Evolutionary conservation across 495 filamentous ascomycete species (phyloP), one percentile per base, ranked within the genome.

Genomic region (Extremus antarcticus): DNA sequence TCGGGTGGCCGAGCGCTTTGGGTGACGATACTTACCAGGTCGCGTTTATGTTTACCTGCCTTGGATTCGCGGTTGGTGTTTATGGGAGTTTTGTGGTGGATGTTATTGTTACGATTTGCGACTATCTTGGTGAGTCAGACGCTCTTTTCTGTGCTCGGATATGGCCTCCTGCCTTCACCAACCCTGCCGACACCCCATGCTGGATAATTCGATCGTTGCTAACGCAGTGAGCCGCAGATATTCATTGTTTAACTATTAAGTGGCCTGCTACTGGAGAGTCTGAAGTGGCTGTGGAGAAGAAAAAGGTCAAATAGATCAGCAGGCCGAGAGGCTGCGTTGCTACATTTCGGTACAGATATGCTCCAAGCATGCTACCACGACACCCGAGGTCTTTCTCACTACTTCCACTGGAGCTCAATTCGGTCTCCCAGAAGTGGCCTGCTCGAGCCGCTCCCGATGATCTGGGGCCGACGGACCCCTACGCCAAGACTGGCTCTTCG

Each of bases 181-280:
- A n/a, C 29, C 13, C 29, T 35, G 29, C 29, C 29, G 29, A 7
- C 13, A 13, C 29, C 29, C 29, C 29, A 4, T 35, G 7, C 29
- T 35, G 29, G 7, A 7, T 13, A 13, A 35, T 13, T 4, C 13
- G 29, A 35, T 35, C 29, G 13, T 45, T 39, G 41, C 41, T 45
- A n/a, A 45, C 41, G 3, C 17, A 17, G 4, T 9, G 4, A 3
- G 8, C 19, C 41, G 41, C 41, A 45, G 92, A 98, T 68, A 98
- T 98, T 63, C 96, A 88, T 87, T 98, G 92, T 64, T 74, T 97
- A 69, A 94, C 86, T 0, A 98, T 98, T 68, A 98, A 98, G 76
- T 83, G 90, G 66, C 76, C 76, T 2, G 70, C 70, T 1, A 57
- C 49, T 1, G 45, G 40, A 2, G 59, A 57, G 51, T 25, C 35